These are phyloP conservation scores for Leptodontidium sp. DNA, from an alignment of 2,329 filamentous ascomycete genomes.

Conservation along the genomic window DNA sequence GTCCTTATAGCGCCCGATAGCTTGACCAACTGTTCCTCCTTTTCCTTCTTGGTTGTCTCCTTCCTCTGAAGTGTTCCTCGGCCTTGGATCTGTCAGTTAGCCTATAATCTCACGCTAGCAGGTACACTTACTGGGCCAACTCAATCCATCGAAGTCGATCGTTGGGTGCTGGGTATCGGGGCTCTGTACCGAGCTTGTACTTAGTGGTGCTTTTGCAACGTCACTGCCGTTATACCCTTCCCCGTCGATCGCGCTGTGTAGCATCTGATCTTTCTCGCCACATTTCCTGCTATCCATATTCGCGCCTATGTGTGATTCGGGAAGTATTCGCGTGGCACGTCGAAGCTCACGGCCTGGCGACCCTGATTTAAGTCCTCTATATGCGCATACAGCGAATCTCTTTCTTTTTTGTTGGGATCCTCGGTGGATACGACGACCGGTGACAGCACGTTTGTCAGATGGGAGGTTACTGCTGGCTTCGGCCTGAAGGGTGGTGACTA, in stretches of 20 bases:
- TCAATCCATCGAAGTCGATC: conserved; percentile 30
- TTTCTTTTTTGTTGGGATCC: too few species aligned
- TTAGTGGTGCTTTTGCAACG: conserved; percentile 11
- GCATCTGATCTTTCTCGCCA: conserved; percentile 2
- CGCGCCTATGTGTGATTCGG: not conserved
- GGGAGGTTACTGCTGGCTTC: too few species aligned
- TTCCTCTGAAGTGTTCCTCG: conserved; percentile 67
- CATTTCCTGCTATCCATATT: not conserved
- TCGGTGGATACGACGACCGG: too few species aligned
- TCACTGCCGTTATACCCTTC: conserved; percentile 25
- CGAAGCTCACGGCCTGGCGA: too few species aligned
- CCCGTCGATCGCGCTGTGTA: conserved; percentile 16
- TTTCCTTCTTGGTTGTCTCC: conserved; percentile 59
- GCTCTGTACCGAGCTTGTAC: conserved; percentile 22
- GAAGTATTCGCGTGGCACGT: not conserved
- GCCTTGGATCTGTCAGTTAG: conserved; percentile 49
- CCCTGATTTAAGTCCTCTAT: too few species aligned
- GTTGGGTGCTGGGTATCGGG: conserved; percentile 22
- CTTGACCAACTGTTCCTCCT: conserved; percentile 59
- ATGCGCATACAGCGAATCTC: not conserved
- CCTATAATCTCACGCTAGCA: conserved; percentile 22
- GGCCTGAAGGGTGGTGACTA: too few species aligned
- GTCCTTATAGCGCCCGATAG: conserved; percentile 67
- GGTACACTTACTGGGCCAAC: conserved; percentile 32
- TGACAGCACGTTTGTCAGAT: too few species aligned